A percentile compares a stretch with the other conserved stretches of the same genome.
Evolutionary conservation across 257 asterid species (phyloP).

Genomic region (Echium plantagineum): DNA sequence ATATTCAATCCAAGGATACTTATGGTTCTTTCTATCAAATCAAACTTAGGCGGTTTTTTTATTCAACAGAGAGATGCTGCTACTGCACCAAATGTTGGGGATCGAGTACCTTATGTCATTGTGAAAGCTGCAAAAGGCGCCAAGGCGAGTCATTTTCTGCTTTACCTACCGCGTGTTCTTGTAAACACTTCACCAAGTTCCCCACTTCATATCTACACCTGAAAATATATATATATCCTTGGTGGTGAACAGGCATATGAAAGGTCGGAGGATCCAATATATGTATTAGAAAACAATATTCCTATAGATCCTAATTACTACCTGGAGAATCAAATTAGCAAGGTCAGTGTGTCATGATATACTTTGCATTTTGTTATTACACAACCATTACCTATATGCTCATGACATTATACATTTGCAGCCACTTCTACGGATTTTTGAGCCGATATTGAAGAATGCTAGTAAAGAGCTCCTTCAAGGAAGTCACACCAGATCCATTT

Average conservation of each 20-base stretch:
- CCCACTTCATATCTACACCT: not conserved
- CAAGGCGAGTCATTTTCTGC: slow-evolving; percentile 47
- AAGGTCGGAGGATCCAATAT: slow-evolving; percentile 94
- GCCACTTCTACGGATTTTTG: slow-evolving; percentile 96
- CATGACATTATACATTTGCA: slow-evolving; percentile 23
- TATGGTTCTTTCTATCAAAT: not conserved
- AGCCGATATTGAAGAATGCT: slow-evolving; percentile 92
- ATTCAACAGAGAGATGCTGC: slow-evolving; percentile 85
- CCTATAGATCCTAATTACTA: slow-evolving; percentile 92
- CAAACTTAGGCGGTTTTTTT: not conserved
- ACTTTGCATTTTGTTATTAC: slow-evolving; percentile 10
- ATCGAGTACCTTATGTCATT: slow-evolving; percentile 96
- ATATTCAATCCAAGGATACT: not conserved
- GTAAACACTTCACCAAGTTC: slow-evolving; percentile 3
- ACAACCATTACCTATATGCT: slow-evolving; percentile 7
- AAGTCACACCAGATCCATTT: slow-evolving; percentile 78
- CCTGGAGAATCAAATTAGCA: slow-evolving; percentile 97
- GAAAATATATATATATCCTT: not conserved
- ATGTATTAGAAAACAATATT: slow-evolving; percentile 81
- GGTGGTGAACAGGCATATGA: slow-evolving; percentile 75
- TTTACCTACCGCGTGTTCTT: slow-evolving; percentile 1
- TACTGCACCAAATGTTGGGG: slow-evolving; percentile 98
- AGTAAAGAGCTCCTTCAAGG: slow-evolving; percentile 94
- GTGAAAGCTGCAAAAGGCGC: slow-evolving; percentile 93
- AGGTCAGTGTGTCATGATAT: slow-evolving; percentile 39